Conservation (phyloP, 768 basidiomycete species). For the Clathrus columnatus region DNA sequence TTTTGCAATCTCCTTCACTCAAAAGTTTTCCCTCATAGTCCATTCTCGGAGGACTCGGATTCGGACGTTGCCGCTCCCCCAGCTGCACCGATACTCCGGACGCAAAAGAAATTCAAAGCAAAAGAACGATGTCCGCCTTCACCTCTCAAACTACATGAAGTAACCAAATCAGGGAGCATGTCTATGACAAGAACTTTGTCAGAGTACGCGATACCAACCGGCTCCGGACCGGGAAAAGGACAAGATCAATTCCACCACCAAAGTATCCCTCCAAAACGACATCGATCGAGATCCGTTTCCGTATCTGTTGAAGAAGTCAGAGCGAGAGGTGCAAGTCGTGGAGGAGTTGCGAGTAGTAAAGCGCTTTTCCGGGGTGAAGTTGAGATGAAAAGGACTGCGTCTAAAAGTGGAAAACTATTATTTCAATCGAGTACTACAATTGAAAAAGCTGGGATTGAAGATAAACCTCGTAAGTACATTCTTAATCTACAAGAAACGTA, state of each 20-base stretch:
- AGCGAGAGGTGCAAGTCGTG: slow-evolving; percentile 1
- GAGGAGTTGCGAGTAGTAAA: slow-evolving; percentile 9
- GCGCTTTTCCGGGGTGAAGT: slow-evolving; percentile 4
- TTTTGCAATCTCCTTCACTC: slow-evolving; percentile 48
- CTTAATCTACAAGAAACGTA: not conserved
- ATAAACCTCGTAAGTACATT: not conserved
- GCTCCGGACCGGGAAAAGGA: not conserved
- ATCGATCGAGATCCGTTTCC: slow-evolving; percentile 7
- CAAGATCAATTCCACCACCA: not conserved
- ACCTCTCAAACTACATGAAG: slow-evolving; percentile 4
- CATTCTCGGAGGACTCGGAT: slow-evolving; percentile 42
- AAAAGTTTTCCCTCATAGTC: slow-evolving; percentile 61
- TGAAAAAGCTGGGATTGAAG: not conserved
- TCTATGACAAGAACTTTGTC: not conserved
- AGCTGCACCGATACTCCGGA: not conserved
- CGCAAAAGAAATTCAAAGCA: not conserved
- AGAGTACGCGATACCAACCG: not conserved
- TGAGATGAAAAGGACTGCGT: slow-evolving; percentile 6
- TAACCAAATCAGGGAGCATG: not conserved
- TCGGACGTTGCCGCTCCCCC: not conserved
- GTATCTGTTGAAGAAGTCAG: slow-evolving; percentile 7
- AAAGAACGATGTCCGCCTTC: slow-evolving; percentile 5
- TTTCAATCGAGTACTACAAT: not conserved
- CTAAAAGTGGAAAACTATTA: not conserved
- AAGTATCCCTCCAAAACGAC: not conserved